Evolutionary conservation across 306 rosid genomes (phyloP), one percentile per base, ranked within the genome.

Genomic region (Rubus parviflorus): DNA sequence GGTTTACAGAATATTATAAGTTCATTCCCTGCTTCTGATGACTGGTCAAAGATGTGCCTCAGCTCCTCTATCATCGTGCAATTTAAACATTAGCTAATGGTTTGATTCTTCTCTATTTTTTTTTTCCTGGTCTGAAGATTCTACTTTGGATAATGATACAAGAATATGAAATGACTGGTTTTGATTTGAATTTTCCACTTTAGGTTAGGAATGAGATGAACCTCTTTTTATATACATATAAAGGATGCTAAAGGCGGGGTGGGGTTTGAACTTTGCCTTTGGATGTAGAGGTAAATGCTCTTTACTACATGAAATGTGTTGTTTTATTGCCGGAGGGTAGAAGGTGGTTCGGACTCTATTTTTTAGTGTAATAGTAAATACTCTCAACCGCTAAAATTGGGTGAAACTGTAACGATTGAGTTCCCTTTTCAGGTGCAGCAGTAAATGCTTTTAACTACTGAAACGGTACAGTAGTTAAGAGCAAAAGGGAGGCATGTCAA

Each of bases 1-100:
- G 8, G 38, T 20, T n/a, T 42, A 23, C 52, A 20, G 60, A 48
- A 23, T 69, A 69, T 14, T 19, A 40, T 54, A 38, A 57, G 25
- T 42, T 42, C 1, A 17, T 22, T 43, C 52, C 16, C 12, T 54
- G 76, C 41, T 73, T 53, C 47, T 23, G 68, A 35, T 14, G 68
- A 57, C 56, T 23, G 68, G 68, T 57, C 43, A 73, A 57, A 57
- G 42, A 43, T 57, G 23, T 73, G 68, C 54, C 67, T 57, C 54
- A 73, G 43, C 54, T 73, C 54, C 54, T 43, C 54, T 57, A 43
- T 35, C 22, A 15, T 42, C 6, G 68, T 57, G 77, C 77, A 57
- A 22, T 56, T 73, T 57, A 57, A 56, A 40, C 51, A 41, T 22
- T 41, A 56, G 41, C 42, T 57, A 3, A 41, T 57, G 46, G 54